phyloP scores from a whole-genome alignment of 2,329 filamentous ascomycete genomes.

The Diaporthe australafricana region DNA sequence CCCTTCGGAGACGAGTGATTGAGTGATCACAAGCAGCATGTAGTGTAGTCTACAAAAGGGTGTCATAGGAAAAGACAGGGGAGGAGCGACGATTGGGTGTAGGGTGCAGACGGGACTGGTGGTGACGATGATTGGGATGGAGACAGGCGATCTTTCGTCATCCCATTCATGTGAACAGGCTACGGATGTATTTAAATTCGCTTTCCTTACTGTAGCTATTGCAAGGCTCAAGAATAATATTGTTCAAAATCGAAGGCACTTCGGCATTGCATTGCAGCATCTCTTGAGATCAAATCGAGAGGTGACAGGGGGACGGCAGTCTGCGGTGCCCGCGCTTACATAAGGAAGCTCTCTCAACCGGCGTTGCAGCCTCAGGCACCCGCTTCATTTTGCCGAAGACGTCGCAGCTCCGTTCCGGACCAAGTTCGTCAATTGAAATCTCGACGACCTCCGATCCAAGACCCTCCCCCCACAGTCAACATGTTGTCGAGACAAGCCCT shows the following conservation, averaged over 20 bases:
- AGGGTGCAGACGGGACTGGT: background rate
- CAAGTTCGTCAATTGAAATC: conserved; percentile 38
- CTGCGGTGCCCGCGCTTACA: conserved; percentile 8
- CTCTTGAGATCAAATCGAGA: background rate
- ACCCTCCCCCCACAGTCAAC: conserved; percentile 47
- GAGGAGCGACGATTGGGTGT: too few species aligned
- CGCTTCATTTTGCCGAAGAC: conserved; percentile 36
- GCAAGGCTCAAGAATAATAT: background rate
- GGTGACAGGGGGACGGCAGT: too few species aligned
- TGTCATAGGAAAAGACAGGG: background rate
- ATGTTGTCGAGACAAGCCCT: conserved; percentile 72
- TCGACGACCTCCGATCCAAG: conserved; percentile 39
- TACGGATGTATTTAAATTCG: background rate
- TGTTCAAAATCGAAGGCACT: too few species aligned
- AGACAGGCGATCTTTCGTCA: background rate
- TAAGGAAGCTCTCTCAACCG: background rate
- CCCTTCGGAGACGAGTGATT: conserved; percentile 4
- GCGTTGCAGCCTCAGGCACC: conserved; percentile 29
- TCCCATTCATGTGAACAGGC: conserved; percentile 15
- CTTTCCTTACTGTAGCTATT: conserved; percentile 9
- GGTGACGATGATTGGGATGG: conserved; percentile 6
- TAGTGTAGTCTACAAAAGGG: too few species aligned
- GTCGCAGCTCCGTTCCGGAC: conserved; percentile 33
- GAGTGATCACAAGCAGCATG: background rate
- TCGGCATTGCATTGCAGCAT: too few species aligned